These are phyloP conservation scores for Schoenoplectus triqueter DNA, from an alignment of 202 grass and related monocot species.

Conservation along the genomic window DNA sequence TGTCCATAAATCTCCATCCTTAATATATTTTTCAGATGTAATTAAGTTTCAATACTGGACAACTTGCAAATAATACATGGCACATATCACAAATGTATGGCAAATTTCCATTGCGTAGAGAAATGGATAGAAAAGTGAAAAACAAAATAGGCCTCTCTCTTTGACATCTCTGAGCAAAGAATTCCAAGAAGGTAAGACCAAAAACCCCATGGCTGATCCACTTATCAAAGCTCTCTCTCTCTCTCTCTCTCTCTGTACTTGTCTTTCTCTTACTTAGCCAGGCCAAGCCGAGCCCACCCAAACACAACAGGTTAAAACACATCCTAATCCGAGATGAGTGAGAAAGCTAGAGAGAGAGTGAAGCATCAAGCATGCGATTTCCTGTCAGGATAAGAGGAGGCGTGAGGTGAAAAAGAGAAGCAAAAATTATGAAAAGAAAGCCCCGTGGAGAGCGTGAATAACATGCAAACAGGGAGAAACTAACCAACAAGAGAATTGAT, in stretches of 20 bases:
- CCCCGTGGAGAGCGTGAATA: slow-evolving; percentile 23
- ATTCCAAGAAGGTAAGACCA: slow-evolving; percentile 40
- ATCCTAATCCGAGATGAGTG: slow-evolving; percentile 35
- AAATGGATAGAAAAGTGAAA: slow-evolving; percentile 24
- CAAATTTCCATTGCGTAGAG: slow-evolving; percentile 10
- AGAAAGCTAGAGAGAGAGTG: slow-evolving; percentile 22
- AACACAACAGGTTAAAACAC: slow-evolving; percentile 43
- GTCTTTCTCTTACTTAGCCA: slow-evolving; percentile 32
- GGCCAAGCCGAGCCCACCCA: slow-evolving; percentile 37
- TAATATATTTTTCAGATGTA: background rate
- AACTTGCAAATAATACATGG: background rate
- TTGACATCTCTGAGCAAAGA: slow-evolving; percentile 34
- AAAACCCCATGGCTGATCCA: slow-evolving; percentile 35
- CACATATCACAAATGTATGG: background rate
- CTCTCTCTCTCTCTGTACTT: slow-evolving; percentile 25
- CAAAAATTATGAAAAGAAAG: slow-evolving; percentile 39
- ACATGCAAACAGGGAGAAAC: slow-evolving; percentile 36
- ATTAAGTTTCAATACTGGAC: background rate
- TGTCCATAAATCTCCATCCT: too few relatives aligned
- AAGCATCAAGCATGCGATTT: slow-evolving; percentile 37
- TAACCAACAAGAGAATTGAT: background rate
- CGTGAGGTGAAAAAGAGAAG: slow-evolving; percentile 24
- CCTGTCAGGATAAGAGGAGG: slow-evolving; percentile 27
- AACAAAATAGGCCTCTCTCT: slow-evolving; percentile 17
- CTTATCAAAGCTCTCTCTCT: slow-evolving; percentile 35